Percentiles rank a stretch among this genome's conserved stretches.
Conservation (phyloP, 139 green algal genomes). For the Desmodesmus armatus region DNA sequence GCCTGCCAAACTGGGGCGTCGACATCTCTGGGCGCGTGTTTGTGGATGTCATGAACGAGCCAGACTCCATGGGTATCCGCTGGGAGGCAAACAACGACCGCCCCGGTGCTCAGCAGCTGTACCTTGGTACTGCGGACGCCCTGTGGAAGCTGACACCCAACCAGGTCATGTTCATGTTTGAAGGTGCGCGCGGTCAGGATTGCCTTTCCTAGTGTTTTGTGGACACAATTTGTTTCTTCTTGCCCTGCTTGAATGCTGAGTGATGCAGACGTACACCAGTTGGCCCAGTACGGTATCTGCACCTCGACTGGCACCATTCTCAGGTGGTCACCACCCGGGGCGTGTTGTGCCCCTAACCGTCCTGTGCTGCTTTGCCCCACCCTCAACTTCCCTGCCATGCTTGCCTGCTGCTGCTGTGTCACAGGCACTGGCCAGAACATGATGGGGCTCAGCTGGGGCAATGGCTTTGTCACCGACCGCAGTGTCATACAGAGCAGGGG, state of each 20-base stretch:
- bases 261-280: no score
- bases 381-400: no score
- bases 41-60: conserved; percentile 51
- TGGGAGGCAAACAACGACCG: conserved; percentile 33
- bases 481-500: conserved; percentile 28
- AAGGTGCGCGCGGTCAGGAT: neutral
- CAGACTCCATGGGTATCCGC: conserved; percentile 35
- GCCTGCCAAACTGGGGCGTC: conserved; percentile 43
- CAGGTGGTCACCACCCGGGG: no score
- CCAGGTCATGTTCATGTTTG: conserved; percentile 50
- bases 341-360: no score
- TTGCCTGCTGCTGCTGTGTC: no score
- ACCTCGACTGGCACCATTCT: no score
- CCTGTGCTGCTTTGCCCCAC: no score
- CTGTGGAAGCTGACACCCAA: conserved; percentile 12
- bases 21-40: conserved; percentile 38
- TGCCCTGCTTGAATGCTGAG: no score
- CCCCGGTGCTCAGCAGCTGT: conserved; percentile 43
- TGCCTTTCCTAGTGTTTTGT: neutral
- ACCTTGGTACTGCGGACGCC: conserved; percentile 37
- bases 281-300: no score
- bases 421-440: conserved; percentile 44
- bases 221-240: no score
- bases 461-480: conserved; percentile 43
- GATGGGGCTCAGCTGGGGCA: conserved; percentile 45